Base-by-base conservation (phyloP, 257 asterid genomes). In the Solanum chmielewskii region DNA sequence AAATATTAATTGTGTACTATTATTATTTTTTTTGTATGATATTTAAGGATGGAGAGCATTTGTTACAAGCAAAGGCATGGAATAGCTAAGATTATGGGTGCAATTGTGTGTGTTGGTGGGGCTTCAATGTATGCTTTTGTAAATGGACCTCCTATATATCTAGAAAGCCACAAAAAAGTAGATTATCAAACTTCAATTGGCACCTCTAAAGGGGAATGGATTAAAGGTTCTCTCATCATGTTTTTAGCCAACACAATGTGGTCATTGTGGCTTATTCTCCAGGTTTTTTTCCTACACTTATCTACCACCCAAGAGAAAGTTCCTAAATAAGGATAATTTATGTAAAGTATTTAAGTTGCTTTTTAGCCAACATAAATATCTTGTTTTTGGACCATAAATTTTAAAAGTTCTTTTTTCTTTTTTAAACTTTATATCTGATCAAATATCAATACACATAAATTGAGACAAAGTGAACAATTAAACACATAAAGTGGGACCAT, bases 261-360 rank as follows among this genome's bases (percentile, higher is more conserved):
- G 91, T 87, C 97, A 80, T 13, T 91, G 6, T 94, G 97, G 96
- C 89, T 94, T 23, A 91, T 90, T 21, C 87, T 93, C 93, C 98
- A 92, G 95, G 98, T 92, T 0, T 5, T 37, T 7, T 31, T 12
- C 33, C 83, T 75, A 31, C 42, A 69, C 76, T 31, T 6, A 29
- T 29, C 76, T 11, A 62, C 70, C 73, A 12, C 35, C 20, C 35
- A 25, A 64, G 15, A 64, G 16, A n/a, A 64, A n/a, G 16, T 64
- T 11, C 71, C 4, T 9, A 18, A 59, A 59, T 56, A 56, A 56
- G 25, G 25, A 56, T 7, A 18, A 20, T 56, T 20, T 56, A 56
- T 59, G 25, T 12, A 45, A 45, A 45, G 52, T 45, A 45, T 8
- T 8, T 59, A 59, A 59, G n/a, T 56, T 56, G 21, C 64, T 44